Evolutionary conservation across 2,329 filamentous ascomycete species (phyloP).

Genomic region (Nemania bipapillata): DNA sequence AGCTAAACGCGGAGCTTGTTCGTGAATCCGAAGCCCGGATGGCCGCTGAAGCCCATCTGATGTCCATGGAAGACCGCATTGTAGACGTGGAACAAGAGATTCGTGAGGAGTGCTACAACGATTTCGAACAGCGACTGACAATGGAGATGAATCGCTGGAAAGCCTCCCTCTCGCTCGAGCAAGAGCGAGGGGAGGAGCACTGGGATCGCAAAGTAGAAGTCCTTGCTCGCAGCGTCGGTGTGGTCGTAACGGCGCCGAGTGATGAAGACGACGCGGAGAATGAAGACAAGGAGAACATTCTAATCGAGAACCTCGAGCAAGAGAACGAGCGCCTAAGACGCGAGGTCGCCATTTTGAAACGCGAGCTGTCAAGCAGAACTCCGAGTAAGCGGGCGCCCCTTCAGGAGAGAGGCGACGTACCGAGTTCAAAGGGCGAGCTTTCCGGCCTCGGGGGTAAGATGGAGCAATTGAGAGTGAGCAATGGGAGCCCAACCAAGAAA

Average conservation of each 20-base stretch:
- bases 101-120: constrained; percentile 85
- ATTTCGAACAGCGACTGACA: constrained; percentile 82
- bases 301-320: constrained; percentile 72
- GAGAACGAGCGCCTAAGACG: constrained; percentile 77
- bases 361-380: constrained; percentile 72
- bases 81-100: constrained; percentile 81
- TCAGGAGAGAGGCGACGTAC: constrained; percentile 62
- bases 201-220: constrained; percentile 88
- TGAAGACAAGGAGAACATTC: constrained; percentile 69
- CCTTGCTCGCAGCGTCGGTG: constrained; percentile 67
- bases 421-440: constrained; percentile 45
- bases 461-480: constrained; percentile 62
- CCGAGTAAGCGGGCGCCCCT: constrained; percentile 70
- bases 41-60: constrained; percentile 77
- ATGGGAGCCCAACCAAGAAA: constrained; percentile 63
- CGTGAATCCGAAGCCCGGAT: constrained; percentile 76
- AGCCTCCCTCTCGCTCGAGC: constrained; percentile 78
- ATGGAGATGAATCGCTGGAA: constrained; percentile 85
- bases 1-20: constrained; percentile 74
- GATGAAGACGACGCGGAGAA: constrained; percentile 60
- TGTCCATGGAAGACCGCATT: constrained; percentile 73
- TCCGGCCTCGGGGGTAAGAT: constrained; percentile 59
- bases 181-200: constrained; percentile 83
- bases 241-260: constrained; percentile 54
- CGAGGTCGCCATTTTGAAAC: constrained; percentile 72